Evolutionary conservation across 2,329 filamentous ascomycete species (phyloP), one percentile per base, ranked within the genome.

Genomic region (Hymenoscyphus occultus): DNA sequence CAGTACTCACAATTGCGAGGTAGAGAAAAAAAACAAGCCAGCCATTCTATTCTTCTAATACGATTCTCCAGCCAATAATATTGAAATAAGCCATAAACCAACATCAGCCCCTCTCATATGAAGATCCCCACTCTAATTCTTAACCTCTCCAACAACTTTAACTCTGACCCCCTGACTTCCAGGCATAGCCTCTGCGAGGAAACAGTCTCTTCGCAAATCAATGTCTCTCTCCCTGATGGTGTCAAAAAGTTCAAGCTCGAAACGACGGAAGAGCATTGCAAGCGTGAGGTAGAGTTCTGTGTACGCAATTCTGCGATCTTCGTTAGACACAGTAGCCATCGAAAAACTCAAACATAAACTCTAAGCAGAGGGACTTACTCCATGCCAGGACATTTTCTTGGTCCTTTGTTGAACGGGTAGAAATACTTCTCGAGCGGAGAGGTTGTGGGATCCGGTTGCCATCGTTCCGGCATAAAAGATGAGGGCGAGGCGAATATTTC

Each of bases 391-490:
- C 71, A 73, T 22, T 67, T 61, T 54, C 71, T 67, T 2, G 63
- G 59, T 3, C 68, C 59, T 64, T 71, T 71, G 3, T 60, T 51
- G 42, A 73, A 73, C 1, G 64, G 14, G 2, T 70, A 68, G 12
- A 72, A 32, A 39, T 73, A 72, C 13, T 64, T 48, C 13, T 71
- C 66, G 0, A 70, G 69, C 0, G 61, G 40, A 6, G 56, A 63
- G 16, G 59, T 57, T 13, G 13, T 72, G 66, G 64, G 74, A 74
- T 5, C 70, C 73, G 64, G 60, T 1, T 64, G 73, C 78, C 78
- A 82, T 6, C 80, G 71, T 63, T 79, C 77, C 0, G 78, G 78
- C 1, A 73, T 62, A 28, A 71, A 73, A 28, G 62, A 22, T 60
- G 70, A 45, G 10, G 70, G 63, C 32, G 77, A 71, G 1, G 62